A percentile compares a stretch with the other conserved stretches of the same genome.
These are phyloP conservation scores for Cerioporus squamosus DNA, from an alignment of 1,284 basidiomycete species.

Conservation along the genomic window DNA sequence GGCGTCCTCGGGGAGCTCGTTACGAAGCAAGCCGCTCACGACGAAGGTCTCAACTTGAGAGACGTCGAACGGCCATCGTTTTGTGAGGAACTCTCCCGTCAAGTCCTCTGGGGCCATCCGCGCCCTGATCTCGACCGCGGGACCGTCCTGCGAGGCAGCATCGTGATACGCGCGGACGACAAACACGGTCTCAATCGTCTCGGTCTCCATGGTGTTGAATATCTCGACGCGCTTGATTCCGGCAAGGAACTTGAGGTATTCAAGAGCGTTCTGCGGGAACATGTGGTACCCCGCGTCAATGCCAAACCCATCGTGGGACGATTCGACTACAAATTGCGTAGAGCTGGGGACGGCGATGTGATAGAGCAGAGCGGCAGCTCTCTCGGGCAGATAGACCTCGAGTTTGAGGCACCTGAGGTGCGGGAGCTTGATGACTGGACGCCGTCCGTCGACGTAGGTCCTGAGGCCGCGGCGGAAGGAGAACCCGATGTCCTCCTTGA, in stretches of 20 bases:
- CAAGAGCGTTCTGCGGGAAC: not conserved
- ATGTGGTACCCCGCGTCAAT: slow-evolving; percentile 1
- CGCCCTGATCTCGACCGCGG: not conserved
- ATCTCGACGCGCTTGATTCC: slow-evolving; percentile 4
- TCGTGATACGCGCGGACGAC: slow-evolving; percentile 2
- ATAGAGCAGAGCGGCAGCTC: no score
- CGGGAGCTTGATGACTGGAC: no score
- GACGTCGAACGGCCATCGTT: slow-evolving; percentile 1
- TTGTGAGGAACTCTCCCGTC: not conserved
- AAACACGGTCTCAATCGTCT: not conserved
- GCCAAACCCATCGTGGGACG: not conserved
- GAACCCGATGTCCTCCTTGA: no score
- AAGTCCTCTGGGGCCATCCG: not conserved
- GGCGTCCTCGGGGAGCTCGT: not conserved
- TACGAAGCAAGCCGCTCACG: not conserved
- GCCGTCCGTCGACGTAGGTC: no score
- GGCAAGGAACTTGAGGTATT: not conserved
- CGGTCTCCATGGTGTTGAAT: not conserved
- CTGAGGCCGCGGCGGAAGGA: no score
- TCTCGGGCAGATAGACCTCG: no score
- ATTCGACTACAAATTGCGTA: not conserved
- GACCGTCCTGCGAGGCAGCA: not conserved
- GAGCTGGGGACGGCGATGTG: not conserved
- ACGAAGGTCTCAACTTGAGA: slow-evolving; percentile 4
- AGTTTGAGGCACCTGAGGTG: no score